Evolutionary conservation across 768 basidiomycete species (phyloP).

Genomic region (Epithele typhae): DNA sequence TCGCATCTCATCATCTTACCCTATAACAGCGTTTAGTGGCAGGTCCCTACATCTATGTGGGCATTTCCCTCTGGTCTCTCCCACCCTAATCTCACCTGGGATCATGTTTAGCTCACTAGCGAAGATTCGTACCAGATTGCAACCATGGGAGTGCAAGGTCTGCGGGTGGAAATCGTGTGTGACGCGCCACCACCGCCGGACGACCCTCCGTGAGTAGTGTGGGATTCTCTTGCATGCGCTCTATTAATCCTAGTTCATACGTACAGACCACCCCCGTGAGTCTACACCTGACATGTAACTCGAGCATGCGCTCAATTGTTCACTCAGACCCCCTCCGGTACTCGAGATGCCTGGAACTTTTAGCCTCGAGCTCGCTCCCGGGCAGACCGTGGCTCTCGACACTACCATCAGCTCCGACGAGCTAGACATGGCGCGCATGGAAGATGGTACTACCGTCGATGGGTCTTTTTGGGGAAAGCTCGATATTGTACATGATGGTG

Average conservation of each 20-base stretch:
- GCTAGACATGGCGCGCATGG: conserved; percentile 88
- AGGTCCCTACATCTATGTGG: conserved; percentile 80
- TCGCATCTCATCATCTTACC: background rate
- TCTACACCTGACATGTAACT: conserved; percentile 7
- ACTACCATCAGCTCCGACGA: conserved; percentile 74
- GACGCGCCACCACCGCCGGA: conserved; percentile 82
- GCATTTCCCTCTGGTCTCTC: too few relatives aligned
- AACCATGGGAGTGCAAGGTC: conserved; percentile 74
- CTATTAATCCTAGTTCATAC: too few relatives aligned
- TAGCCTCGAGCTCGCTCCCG: conserved; percentile 74
- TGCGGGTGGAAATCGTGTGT: conserved; percentile 81
- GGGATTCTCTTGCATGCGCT: too few relatives aligned
- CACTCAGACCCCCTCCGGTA: conserved; percentile 59
- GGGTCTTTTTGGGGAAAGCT: conserved; percentile 89
- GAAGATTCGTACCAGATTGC: conserved; percentile 90
- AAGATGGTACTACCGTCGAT: conserved; percentile 82
- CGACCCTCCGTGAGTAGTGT: conserved; percentile 67
- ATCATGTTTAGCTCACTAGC: conserved; percentile 55
- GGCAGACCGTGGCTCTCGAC: conserved; percentile 77
- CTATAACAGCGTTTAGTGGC: conserved; percentile 62
- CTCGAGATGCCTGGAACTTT: conserved; percentile 85
- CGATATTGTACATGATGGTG: conserved; percentile 73
- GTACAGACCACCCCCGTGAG: conserved; percentile 47
- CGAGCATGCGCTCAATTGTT: background rate
- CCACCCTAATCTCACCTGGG: conserved; percentile 5